Percentiles rank a stretch among this genome's conserved stretches.
These are phyloP conservation scores for Cryphonectria naterciae DNA, from an alignment of 2,329 filamentous ascomycete species.

Conservation along the genomic window DNA sequence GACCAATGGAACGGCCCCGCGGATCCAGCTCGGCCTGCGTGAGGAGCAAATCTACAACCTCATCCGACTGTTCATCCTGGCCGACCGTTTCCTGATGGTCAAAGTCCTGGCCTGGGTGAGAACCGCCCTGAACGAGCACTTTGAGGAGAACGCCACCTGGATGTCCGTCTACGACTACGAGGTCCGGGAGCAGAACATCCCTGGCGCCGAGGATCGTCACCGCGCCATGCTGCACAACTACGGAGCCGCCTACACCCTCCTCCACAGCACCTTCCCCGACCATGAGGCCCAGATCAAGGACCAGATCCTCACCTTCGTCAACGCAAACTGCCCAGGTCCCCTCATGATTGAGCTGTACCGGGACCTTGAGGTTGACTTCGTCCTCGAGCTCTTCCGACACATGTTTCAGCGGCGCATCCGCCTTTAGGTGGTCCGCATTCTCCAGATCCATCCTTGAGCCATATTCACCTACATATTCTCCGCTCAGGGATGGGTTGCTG, in stretches of 20 bases:
- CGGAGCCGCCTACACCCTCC: not conserved
- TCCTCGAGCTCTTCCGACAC: not conserved
- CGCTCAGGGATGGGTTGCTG: not conserved
- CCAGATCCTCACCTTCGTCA: not conserved
- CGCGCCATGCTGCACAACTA: constrained; percentile 14
- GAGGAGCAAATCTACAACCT: constrained; percentile 10
- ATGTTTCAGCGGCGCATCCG: constrained; percentile 2
- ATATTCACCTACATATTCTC: not conserved
- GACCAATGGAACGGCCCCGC: not conserved
- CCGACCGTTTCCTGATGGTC: constrained; percentile 21
- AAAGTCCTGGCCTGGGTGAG: constrained; percentile 9
- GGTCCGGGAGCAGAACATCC: constrained; percentile 2
- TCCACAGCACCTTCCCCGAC: not conserved
- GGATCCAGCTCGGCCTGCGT: constrained; percentile 5
- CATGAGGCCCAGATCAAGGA: not conserved
- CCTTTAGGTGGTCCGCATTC: not conserved
- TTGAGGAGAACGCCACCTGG: not conserved
- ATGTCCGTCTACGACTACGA: not conserved
- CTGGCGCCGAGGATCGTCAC: not conserved
- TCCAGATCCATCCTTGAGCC: not conserved
- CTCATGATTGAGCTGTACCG: constrained; percentile 6
- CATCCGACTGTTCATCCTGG: constrained; percentile 9
- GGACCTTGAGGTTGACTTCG: not conserved
- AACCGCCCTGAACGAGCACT: constrained; percentile 4
- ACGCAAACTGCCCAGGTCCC: not conserved